These are phyloP conservation scores for Fragaria iinumae DNA, from an alignment of 306 rosid genomes.

Conservation along the genomic window DNA sequence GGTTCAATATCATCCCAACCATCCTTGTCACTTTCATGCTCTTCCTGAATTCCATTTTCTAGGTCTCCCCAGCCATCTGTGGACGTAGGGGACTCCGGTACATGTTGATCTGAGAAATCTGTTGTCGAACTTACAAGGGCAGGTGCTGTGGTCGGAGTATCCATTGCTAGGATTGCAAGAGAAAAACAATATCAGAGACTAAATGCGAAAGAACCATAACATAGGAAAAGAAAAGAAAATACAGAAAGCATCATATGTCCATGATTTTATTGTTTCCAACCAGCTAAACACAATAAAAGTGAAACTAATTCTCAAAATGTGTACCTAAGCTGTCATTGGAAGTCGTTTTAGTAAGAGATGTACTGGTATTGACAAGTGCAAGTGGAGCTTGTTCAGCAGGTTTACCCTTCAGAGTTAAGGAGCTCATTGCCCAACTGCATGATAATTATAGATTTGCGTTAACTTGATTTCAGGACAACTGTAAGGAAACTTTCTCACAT, in stretches of 20 bases:
- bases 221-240: background rate
- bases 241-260: background rate
- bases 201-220: conserved; percentile 4
- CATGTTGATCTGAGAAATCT: conserved; percentile 66
- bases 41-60: conserved; percentile 77
- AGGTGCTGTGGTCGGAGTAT: conserved; percentile 60
- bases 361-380: conserved; percentile 54
- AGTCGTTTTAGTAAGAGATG: conserved; percentile 45
- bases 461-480: background rate
- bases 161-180: conserved; percentile 49
- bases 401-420: conserved; percentile 90
- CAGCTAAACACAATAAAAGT: background rate
- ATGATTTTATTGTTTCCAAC: conserved; percentile 1
- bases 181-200: conserved; percentile 17
- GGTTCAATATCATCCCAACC: conserved; percentile 97
- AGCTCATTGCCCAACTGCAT: conserved; percentile 99
- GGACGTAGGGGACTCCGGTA: conserved; percentile 80
- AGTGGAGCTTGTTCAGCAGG: conserved; percentile 85
- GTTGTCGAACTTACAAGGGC: conserved; percentile 52
- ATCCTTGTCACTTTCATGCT: conserved; percentile 71
- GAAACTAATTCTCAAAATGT: conserved; percentile 15
- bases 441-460: conserved; percentile 7
- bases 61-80: conserved; percentile 99
- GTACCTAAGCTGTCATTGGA: conserved; percentile 74
- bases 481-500: background rate